Evolutionary conservation across 176 grass and related monocot species (phyloP), one percentile per base, ranked within the genome.

Genomic region (Paspalum vaginatum): DNA sequence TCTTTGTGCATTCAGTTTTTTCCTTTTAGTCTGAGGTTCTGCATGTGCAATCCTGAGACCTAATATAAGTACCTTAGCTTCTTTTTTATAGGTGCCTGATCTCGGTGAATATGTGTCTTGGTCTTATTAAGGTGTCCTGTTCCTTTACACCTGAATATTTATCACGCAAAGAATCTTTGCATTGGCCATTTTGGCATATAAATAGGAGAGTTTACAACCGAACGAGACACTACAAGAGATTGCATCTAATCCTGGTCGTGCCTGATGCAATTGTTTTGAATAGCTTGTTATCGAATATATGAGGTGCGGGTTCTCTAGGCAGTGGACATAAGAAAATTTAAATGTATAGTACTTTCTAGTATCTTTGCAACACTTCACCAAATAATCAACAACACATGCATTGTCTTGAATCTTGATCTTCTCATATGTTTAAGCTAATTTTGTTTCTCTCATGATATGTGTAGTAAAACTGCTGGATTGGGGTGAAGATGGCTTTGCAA

Each of bases 401-500:
- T 81, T 47, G 13, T 65, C n/a, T 0, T 8, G 38, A 32, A 32
- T 43, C 40, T 43, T 55, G 22, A 22, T 58, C 25, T 39, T 76
- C 15, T 27, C 41, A 20, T 58, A 42, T 32, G 16, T 44, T 66
- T 21, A 40, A 43, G n/a, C 26, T 64, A 52, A 44, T 40, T 18
- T 5, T 78, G 42, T 73, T 74, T 76, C 42, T 20, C 9, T 49
- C 2, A 38, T 72, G 41, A 60, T 38, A 68, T 75, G 47, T 69
- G 46, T 42, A 97, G 91, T 91, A 41, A 97, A 93, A 86, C 75
- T 93, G 43, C 80, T 97, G 75, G 84, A 93, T 80, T 97, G 88
- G 94, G 91, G 91, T 8, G 94, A 89, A 59, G 91, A 93, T 76
- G 91, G 88, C 3, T 40, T 79, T 57, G 61, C 88, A 40, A 84